A percentile compares a stretch with the other conserved stretches of the same genome.
phyloP scores from a whole-genome alignment of 176 grass and related monocot genomes.

The Aegilops speltoides region DNA sequence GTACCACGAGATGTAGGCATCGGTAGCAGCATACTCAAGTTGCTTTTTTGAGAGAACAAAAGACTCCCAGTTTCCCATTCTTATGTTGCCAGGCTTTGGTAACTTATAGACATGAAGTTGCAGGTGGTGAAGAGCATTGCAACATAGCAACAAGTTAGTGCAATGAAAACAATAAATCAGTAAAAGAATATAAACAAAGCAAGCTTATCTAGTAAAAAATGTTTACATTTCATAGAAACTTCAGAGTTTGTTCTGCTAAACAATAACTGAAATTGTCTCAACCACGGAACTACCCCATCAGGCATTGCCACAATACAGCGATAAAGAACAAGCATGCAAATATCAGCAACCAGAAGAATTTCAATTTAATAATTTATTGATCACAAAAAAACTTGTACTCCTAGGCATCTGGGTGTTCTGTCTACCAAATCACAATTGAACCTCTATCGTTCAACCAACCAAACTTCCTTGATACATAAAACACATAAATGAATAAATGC shows the following conservation, averaged over 20 bases:
- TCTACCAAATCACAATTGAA: neutral
- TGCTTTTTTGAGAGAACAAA: constrained; percentile 59
- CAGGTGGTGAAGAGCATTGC: neutral
- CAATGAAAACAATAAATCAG: neutral
- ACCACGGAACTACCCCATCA: neutral
- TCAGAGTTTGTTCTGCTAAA: neutral
- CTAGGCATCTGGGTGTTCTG: neutral
- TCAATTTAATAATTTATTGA: neutral
- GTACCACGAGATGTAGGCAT: constrained; percentile 93
- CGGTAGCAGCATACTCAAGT: constrained; percentile 91
- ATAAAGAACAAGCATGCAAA: neutral
- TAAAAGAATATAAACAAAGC: neutral
- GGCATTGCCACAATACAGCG: neutral
- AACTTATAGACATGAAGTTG: constrained; percentile 56
- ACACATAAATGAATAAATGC: constrained; percentile 21
- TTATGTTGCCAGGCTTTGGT: constrained; percentile 77
- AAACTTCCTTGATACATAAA: neutral
- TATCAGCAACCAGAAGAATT: neutral
- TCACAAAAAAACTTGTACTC: neutral
- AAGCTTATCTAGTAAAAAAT: neutral
- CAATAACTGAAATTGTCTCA: neutral
- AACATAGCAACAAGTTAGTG: neutral
- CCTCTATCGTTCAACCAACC: neutral
- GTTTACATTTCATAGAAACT: neutral
- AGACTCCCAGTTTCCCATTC: constrained; percentile 95